Evolutionary conservation across 176 grass and related monocot genomes (phyloP).

Genomic region (Zoysia pacifica): DNA sequence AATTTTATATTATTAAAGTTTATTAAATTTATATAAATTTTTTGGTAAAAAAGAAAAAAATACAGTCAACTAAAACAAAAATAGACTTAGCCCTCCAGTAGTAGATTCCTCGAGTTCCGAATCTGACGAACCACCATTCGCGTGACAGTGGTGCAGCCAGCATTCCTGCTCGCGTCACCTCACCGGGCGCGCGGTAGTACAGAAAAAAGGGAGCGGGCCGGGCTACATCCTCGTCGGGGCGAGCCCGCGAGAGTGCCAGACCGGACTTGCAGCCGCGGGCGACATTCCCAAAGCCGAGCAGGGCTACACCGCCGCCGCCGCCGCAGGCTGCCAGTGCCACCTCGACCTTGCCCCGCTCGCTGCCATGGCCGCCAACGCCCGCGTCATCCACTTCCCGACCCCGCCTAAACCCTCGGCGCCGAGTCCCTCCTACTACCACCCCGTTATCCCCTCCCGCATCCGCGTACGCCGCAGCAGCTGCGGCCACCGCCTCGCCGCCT

Average conservation of each 20-base stretch:
- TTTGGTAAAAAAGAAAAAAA: too few relatives aligned
- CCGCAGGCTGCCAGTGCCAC: slow-evolving; percentile 36
- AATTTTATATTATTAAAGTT: too few relatives aligned
- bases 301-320: background rate
- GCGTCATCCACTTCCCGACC: slow-evolving; percentile 28
- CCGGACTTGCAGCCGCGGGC: background rate
- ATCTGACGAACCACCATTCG: background rate
- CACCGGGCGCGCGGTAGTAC: background rate
- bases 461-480: slow-evolving; percentile 3
- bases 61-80: too few relatives aligned
- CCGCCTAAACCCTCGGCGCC: background rate
- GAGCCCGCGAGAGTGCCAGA: background rate
- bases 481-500: slow-evolving; percentile 14
- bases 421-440: background rate
- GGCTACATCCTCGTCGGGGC: background rate
- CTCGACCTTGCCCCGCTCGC: background rate
- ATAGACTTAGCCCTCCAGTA: too few relatives aligned
- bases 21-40: too few relatives aligned
- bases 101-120: background rate
- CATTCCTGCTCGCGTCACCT: background rate
- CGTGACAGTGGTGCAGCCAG: background rate
- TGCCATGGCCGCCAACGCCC: slow-evolving; percentile 35
- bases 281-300: slow-evolving; percentile 20
- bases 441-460: slow-evolving; percentile 19
- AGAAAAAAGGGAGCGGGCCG: background rate